Evolutionary conservation across 2,329 filamentous ascomycete genomes (phyloP), one percentile per base, ranked within the genome.

Genomic region (Colletotrichum orbiculare): DNA sequence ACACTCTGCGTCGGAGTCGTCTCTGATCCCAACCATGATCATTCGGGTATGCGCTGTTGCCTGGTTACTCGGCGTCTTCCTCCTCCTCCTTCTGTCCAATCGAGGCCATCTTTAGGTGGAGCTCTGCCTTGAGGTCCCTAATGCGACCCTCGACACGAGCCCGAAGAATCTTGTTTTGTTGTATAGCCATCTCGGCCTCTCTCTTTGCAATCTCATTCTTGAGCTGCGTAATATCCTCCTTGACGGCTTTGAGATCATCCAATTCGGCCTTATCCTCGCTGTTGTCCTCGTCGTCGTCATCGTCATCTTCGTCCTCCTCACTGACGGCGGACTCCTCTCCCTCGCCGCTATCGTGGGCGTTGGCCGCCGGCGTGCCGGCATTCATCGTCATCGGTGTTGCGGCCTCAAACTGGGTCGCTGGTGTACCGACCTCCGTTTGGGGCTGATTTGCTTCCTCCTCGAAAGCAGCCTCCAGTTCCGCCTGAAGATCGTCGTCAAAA

Each of bases 391-490:
- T 76, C 3, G 84, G 84, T 2, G 84, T 87, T 15, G 78, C 71
- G 8, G 75, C 79, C 50, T 82, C 81, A 47, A 76, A 68, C 49
- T 78, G 78, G 8, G 81, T 79, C n/a, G 72, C 78, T 1, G 81
- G 79, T 9, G 79, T 83, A 54, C 77, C 65, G 11, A 78, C 77
- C n/a, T 76, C 78, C 0, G 76, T 78, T 4, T 66, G 71, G 11
- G 67, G 70, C 6, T 63, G 64, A 67, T 84, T 65, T 78, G 84
- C 68, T 72, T 83, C 56, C 73, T 84, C 69, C 69, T 84, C 39
- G 77, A 87, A 80, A 73, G 86, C 75, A 70, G 87, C 76, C 68
- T 89, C 76, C 71, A 91, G 77, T 71, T 88, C 75, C 73, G 82
- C 79, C 75, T 89, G 80, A 75, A 88, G 72, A 69, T 87, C 76